Evolutionary conservation across 2,329 filamentous ascomycete genomes (phyloP), one percentile per base, ranked within the genome.

Genomic region (Colletotrichum sublineola): DNA sequence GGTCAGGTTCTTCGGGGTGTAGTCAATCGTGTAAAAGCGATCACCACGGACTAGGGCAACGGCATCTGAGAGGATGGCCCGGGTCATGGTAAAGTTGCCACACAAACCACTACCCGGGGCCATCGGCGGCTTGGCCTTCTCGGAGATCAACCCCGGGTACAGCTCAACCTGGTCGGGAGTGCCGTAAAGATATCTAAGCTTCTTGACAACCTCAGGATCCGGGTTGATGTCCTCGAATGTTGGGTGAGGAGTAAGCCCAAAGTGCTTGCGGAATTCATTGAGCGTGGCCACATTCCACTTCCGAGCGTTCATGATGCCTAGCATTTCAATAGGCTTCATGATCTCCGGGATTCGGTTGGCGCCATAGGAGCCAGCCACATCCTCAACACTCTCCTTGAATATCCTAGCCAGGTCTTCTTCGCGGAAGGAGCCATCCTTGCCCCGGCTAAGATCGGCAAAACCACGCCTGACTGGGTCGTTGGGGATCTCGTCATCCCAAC

Each of bases 241-340:
- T 4, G 83, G 82, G 73, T 91, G 86, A 0, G 84, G 82, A 75
- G 87, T 86, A 58, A 92, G 79, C 20, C 84, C 83, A 74, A 91
- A 91, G 81, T 90, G 89, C 74, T 89, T 86, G 58, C 89, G 83
- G 80, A 91, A 91, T 78, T 91, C 90, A 73, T 92, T 91, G 67
- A 92, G 81, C 0, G 87, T 87, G 5, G 86, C 87, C 3, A 89
- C 80, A 60, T 88, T 86, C 89, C 89, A 91, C 24, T 84, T 81
- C 42, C 90, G 84, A 0, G 87, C 83, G 76, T 90, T 89, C 71
- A 87, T 81, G 66, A 91, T 91, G 55, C 89, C 89, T 7, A 91
- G 81, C 9, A 91, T 86, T 73, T 91, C 89, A 8, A 91, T 85
- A 1, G 85, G 85, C 67, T 85, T 85, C 75, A 91, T 81, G 5